Evolutionary conservation across 2,329 filamentous ascomycete species (phyloP).

Genomic region (Aspergillus aculeatus): DNA sequence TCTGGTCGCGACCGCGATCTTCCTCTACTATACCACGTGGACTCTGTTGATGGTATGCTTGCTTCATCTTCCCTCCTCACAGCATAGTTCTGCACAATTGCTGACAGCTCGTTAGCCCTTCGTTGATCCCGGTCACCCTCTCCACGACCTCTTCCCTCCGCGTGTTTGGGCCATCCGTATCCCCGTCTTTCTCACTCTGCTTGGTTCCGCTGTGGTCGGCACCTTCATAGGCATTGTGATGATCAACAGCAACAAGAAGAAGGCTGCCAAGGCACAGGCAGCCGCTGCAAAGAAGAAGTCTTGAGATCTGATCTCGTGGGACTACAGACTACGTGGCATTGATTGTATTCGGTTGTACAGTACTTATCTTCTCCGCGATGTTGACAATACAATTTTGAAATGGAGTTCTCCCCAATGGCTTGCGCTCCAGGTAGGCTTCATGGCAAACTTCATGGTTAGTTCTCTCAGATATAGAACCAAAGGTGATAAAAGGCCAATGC

Average conservation of each 20-base stretch:
- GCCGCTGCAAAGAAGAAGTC: constrained; percentile 80
- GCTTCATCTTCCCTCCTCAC: no score
- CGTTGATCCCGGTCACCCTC: constrained; percentile 88
- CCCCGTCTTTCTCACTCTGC: constrained; percentile 90
- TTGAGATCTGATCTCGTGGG: constrained; percentile 40
- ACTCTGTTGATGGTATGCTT: constrained; percentile 83
- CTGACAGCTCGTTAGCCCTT: constrained; percentile 67
- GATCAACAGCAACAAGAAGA: constrained; percentile 98
- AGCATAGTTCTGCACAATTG: not conserved
- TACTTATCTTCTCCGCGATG: not conserved
- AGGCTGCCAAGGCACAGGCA: constrained; percentile 84
- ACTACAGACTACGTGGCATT: not conserved
- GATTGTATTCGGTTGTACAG: not conserved
- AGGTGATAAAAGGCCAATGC: not conserved
- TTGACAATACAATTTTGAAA: not conserved
- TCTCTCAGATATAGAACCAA: not conserved
- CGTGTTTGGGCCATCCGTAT: constrained; percentile 99
- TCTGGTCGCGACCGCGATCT: constrained; percentile 68
- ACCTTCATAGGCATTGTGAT: constrained; percentile 96
- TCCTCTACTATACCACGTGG: constrained; percentile 96
- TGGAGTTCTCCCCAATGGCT: not conserved
- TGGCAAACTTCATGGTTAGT: not conserved
- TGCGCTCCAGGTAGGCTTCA: not conserved
- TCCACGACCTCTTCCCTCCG: constrained; percentile 92
- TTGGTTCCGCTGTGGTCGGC: constrained; percentile 89